phyloP scores from a whole-genome alignment of 805 yeast genomes.

The Jamesozyma hellenica region DNA sequence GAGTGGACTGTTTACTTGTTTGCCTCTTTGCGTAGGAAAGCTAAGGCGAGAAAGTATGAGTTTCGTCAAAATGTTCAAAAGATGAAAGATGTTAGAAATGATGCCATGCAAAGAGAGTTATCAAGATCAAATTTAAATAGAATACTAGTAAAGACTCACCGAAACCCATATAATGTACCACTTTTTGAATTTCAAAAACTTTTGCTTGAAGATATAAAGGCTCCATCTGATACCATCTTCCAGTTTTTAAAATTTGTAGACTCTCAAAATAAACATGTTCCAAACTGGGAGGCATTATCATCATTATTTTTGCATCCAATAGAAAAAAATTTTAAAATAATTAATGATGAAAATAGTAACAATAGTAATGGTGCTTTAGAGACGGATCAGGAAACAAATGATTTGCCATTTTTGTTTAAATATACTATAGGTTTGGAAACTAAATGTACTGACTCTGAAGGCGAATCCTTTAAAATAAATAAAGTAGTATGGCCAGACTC shows the following conservation, averaged over 20 bases:
- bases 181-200: not conserved
- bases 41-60: constrained; percentile 4
- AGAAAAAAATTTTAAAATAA: not conserved
- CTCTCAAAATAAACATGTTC: not conserved
- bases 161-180: not conserved
- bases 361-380: too few species aligned
- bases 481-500: constrained; percentile 16
- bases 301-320: constrained; percentile 1
- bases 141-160: not conserved
- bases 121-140: not conserved
- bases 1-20: constrained; percentile 4
- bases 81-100: constrained; percentile 3
- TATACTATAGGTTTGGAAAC: constrained; percentile 3
- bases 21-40: constrained; percentile 5
- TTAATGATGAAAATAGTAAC: not conserved
- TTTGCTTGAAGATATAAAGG: not conserved
- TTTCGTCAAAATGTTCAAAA: constrained; percentile 8
- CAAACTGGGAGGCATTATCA: not conserved
- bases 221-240: not conserved
- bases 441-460: not conserved
- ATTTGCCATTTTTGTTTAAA: constrained; percentile 1
- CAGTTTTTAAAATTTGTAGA: not conserved
- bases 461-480: not conserved
- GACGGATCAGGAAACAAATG: not conserved
- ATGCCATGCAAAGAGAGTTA: not conserved